Percentiles rank a stretch among this genome's conserved stretches.
phyloP scores from a whole-genome alignment of 2,329 filamentous ascomycete species.

The Thermomyces lanuginosus region DNA sequence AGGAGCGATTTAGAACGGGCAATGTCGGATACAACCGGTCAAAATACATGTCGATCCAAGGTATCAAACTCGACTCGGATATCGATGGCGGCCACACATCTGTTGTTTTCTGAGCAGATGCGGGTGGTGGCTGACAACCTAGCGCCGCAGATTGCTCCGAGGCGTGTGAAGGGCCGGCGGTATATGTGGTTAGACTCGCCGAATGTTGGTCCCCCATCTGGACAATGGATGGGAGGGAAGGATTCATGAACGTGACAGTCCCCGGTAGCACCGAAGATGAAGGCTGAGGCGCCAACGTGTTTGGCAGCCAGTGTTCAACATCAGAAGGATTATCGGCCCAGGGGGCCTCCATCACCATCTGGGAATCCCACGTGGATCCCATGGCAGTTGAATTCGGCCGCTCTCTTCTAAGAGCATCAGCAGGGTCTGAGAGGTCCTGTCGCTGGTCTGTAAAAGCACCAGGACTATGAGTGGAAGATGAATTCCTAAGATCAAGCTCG shows the following conservation, averaged over 20 bases:
- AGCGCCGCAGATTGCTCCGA: conserved; percentile 9
- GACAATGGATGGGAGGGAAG: conserved; percentile 18
- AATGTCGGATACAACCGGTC: conserved; percentile 29
- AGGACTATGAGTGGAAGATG: not conserved
- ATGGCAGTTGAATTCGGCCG: not conserved
- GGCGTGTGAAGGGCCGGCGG: conserved; percentile 9
- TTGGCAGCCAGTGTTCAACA: conserved; percentile 20
- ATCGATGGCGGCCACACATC: conserved; percentile 24
- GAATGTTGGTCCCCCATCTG: not conserved
- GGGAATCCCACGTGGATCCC: not conserved
- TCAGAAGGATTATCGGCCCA: conserved; percentile 15
- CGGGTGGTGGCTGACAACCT: conserved; percentile 10
- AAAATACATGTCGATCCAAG: conserved; percentile 30
- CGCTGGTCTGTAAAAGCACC: conserved; percentile 1
- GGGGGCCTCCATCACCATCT: conserved; percentile 9
- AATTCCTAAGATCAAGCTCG: too few species aligned
- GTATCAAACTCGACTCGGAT: conserved; percentile 25
- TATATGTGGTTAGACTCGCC: conserved; percentile 7
- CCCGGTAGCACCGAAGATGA: conserved; percentile 16
- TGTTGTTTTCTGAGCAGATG: conserved; percentile 9
- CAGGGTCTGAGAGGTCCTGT: not conserved
- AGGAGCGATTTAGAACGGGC: conserved; percentile 25
- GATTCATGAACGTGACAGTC: conserved; percentile 21
- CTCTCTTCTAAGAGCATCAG: not conserved
- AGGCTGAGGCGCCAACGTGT: conserved; percentile 19